Conservation (phyloP, 371 early-diverging fungal genomes). For the Syncephalastrum sp. region DNA sequence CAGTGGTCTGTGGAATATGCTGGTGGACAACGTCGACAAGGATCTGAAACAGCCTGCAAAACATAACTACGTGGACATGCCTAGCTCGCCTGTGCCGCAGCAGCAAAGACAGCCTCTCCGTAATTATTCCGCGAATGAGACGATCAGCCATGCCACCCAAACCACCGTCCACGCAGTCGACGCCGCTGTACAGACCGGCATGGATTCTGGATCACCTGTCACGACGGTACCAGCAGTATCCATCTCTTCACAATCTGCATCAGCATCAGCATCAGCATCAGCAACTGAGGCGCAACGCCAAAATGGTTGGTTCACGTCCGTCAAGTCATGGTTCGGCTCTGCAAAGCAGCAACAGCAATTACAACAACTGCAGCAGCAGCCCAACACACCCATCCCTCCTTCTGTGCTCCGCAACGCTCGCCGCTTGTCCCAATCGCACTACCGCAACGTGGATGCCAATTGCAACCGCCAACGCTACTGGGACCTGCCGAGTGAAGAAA, state of each 20-base stretch:
- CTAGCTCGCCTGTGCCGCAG: conserved; percentile 7
- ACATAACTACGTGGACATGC: not conserved
- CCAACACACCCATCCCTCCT: too few species aligned
- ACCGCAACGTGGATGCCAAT: too few species aligned
- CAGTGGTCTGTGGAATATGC: conserved; percentile 71
- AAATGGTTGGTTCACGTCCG: conserved; percentile 36
- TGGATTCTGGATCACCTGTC: not conserved
- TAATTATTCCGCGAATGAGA: not conserved
- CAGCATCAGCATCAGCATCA: not conserved
- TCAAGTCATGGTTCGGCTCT: conserved; percentile 44
- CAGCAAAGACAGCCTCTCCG: conserved; percentile 6
- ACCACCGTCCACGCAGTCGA: conserved; percentile 2
- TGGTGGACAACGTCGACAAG: conserved; percentile 43
- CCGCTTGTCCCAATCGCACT: too few species aligned
- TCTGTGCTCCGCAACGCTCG: too few species aligned
- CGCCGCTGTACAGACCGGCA: conserved; percentile 8
- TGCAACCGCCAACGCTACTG: conserved; percentile 3
- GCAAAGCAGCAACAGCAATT: conserved; percentile 8
- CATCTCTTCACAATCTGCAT: too few species aligned
- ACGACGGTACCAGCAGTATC: too few species aligned
- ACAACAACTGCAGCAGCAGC: conserved; percentile 7
- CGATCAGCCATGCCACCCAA: conserved; percentile 5
- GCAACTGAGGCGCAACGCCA: conserved; percentile 14
- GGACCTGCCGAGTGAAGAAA: not conserved
- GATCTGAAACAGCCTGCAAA: not conserved